Percentiles rank a stretch among this genome's conserved stretches.
These are phyloP conservation scores for Puya raimondii DNA, from an alignment of 176 grass and related monocot genomes.

Conservation along the genomic window DNA sequence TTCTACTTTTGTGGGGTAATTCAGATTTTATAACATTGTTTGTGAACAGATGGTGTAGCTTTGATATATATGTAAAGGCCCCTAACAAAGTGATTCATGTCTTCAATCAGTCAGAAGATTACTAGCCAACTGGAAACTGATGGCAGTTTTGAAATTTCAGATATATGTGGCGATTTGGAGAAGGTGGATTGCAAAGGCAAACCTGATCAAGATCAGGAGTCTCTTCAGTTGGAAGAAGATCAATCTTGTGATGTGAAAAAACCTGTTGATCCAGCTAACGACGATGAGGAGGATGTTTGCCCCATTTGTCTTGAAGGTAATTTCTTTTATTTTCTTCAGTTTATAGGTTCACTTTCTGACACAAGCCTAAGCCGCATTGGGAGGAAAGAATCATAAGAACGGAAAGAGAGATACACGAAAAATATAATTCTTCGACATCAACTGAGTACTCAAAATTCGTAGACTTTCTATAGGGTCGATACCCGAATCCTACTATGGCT, in stretches of 20 bases:
- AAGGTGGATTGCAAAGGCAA: slow-evolving; percentile 49
- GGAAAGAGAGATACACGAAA: too few species aligned
- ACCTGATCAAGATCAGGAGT: slow-evolving; percentile 44
- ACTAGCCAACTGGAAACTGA: slow-evolving; percentile 1
- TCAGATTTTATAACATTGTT: too few species aligned
- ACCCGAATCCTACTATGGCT: too few species aligned
- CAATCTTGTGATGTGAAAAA: slow-evolving; percentile 34
- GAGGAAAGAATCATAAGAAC: too few species aligned
- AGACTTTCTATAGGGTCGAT: too few species aligned
- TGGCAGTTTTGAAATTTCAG: slow-evolving; percentile 14
- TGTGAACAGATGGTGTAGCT: too few species aligned
- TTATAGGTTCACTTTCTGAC: background rate
- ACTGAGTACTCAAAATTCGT: background rate
- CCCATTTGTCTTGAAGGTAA: slow-evolving; percentile 97
- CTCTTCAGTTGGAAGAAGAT: slow-evolving; percentile 39
- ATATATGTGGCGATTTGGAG: slow-evolving; percentile 39
- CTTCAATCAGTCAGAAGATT: background rate
- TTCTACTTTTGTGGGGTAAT: too few species aligned
- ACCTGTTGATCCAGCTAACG: slow-evolving; percentile 18
- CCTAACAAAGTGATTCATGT: background rate
- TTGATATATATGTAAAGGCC: too few species aligned
- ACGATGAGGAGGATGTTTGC: slow-evolving; percentile 88
- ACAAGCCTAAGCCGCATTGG: background rate
- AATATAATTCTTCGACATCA: background rate
- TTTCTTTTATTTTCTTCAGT: slow-evolving; percentile 22